These are phyloP conservation scores for Lepidium aucheri DNA, from an alignment of 345 rosid genomes.

Conservation along the genomic window DNA sequence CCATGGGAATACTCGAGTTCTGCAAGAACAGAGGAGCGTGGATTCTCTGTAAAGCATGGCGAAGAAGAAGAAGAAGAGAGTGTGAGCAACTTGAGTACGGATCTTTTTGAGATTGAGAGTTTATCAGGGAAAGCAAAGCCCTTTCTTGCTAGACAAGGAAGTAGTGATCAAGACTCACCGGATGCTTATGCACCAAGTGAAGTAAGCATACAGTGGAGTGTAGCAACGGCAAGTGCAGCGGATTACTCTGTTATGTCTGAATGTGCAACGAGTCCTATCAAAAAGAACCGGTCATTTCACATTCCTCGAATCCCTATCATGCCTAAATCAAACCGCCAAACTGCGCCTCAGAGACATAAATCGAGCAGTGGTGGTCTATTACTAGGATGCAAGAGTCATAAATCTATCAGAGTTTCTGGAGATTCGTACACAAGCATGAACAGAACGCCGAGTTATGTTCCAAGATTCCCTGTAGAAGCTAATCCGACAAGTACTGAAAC, in stretches of 20 bases:
- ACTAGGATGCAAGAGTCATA: conserved; percentile 67
- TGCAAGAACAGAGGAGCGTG: conserved; percentile 27
- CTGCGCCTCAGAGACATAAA: conserved; percentile 26
- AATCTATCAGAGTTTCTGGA: conserved; percentile 54
- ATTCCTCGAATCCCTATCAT: conserved; percentile 17
- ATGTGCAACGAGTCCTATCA: conserved; percentile 36
- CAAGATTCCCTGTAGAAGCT: conserved; percentile 39
- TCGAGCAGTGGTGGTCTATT: conserved; percentile 33
- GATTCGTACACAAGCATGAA: conserved; percentile 37
- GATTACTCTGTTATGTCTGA: conserved; percentile 64
- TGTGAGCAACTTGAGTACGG: conserved; percentile 71
- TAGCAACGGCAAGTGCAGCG: conserved; percentile 72
- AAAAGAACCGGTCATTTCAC: conserved; percentile 24
- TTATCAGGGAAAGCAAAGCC: conserved; percentile 53
- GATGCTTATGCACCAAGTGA: conserved; percentile 77
- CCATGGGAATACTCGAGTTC: conserved; percentile 37
- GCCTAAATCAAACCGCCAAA: conserved; percentile 12
- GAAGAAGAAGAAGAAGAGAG: conserved; percentile 33
- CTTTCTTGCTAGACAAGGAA: conserved; percentile 48
- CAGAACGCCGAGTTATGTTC: conserved; percentile 28
- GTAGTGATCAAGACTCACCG: conserved; percentile 45
- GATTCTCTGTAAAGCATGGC: conserved; percentile 11
- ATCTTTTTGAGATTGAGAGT: conserved; percentile 82
- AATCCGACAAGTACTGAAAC: conserved; percentile 32
- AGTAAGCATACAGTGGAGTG: conserved; percentile 87